These are phyloP conservation scores for Phytophthora meadii DNA, from an alignment of 352 stramenopile genomes.

Conservation along the genomic window DNA sequence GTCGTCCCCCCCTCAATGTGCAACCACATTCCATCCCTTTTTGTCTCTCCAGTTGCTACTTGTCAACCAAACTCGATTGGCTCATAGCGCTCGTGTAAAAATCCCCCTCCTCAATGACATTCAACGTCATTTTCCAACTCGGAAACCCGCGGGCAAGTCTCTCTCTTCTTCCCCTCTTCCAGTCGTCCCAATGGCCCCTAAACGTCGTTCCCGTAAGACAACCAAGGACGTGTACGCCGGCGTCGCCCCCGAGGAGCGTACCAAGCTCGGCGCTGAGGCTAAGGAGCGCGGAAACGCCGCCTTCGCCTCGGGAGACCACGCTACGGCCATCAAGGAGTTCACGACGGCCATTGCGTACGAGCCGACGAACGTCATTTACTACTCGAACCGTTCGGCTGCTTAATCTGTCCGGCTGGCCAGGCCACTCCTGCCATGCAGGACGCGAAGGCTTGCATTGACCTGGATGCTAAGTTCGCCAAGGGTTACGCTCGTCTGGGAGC, in stretches of 20 bases:
- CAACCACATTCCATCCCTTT: slow-evolving; percentile 2
- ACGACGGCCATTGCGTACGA: slow-evolving; percentile 87
- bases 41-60: slow-evolving; percentile 14
- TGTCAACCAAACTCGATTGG: slow-evolving; percentile 37
- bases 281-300: slow-evolving; percentile 89
- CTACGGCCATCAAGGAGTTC: slow-evolving; percentile 90
- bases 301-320: slow-evolving; percentile 79
- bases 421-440: slow-evolving; percentile 84
- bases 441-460: slow-evolving; percentile 87
- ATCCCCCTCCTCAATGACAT: not conserved
- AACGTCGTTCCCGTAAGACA: slow-evolving; percentile 83
- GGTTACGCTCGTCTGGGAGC: slow-evolving; percentile 87
- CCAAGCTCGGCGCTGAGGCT: slow-evolving; percentile 78
- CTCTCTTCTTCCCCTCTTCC: slow-evolving; percentile 11
- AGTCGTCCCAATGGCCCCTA: slow-evolving; percentile 68
- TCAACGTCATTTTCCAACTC: slow-evolving; percentile 61
- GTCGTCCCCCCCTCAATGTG: slow-evolving; percentile 8
- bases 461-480: slow-evolving; percentile 88
- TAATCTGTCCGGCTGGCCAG: slow-evolving; percentile 84
- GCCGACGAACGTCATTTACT: slow-evolving; percentile 89
- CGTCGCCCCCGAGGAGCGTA: slow-evolving; percentile 69
- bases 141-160: slow-evolving; percentile 40
- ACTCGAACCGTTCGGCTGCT: slow-evolving; percentile 88
- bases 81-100: slow-evolving; percentile 25
- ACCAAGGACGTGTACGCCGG: slow-evolving; percentile 84